Percentiles rank a stretch among this genome's conserved stretches.
phyloP scores from a whole-genome alignment of 148 eudicot genomes.

The Amaranthus cruentus region DNA sequence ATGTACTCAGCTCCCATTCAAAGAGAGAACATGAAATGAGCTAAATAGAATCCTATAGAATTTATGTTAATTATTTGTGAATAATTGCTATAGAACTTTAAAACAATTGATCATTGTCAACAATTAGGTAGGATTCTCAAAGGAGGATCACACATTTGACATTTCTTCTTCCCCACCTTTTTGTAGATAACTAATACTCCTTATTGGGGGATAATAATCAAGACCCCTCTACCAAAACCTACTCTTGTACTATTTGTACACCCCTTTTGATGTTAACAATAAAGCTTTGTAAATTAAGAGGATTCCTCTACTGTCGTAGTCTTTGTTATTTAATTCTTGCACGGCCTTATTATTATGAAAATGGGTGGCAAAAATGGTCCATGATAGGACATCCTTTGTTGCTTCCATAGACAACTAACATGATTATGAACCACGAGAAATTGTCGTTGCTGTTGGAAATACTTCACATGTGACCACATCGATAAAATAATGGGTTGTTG shows the following conservation, averaged over 20 bases:
- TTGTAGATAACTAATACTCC: no score
- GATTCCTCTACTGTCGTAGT: not conserved
- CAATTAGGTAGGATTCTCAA: no score
- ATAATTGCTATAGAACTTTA: no score
- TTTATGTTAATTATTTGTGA: no score
- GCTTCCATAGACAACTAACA: conserved; percentile 9
- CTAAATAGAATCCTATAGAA: no score
- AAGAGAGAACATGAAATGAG: no score
- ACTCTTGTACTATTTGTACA: not conserved
- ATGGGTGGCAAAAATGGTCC: not conserved
- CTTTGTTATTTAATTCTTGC: not conserved
- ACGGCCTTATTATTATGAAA: not conserved
- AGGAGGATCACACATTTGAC: no score
- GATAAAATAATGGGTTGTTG: not conserved
- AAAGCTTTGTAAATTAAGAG: not conserved
- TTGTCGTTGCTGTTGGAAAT: not conserved
- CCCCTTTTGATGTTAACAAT: not conserved
- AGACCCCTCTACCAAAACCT: not conserved
- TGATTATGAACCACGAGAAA: conserved; percentile 1
- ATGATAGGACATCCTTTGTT: not conserved
- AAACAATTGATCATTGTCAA: no score
- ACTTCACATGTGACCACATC: not conserved
- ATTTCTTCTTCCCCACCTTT: no score
- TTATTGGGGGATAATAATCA: no score
- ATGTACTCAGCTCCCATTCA: no score